Conservation (phyloP, 805 yeast species). For the Cyberlindnera petersonii region DNA sequence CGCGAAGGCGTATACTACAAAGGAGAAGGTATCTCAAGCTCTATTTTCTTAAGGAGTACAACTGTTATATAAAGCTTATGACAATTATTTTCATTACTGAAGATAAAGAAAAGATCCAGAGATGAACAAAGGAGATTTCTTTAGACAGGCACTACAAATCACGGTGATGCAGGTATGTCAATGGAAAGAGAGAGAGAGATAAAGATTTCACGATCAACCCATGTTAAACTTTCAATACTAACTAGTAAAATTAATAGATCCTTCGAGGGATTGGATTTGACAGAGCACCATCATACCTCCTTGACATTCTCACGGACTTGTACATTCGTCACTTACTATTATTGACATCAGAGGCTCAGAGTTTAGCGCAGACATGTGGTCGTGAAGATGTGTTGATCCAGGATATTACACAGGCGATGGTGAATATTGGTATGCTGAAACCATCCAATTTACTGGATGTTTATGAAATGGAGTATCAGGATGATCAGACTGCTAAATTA, state of each 20-base stretch:
- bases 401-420: constrained; percentile 71
- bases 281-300: constrained; percentile 61
- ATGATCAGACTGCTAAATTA: constrained; percentile 44
- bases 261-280: constrained; percentile 84
- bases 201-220: no score
- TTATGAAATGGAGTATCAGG: constrained; percentile 44
- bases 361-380: constrained; percentile 46
- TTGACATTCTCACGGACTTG: constrained; percentile 76
- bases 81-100: no score
- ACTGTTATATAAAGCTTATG: no score
- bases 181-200: no score
- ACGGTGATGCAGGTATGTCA: constrained; percentile 45
- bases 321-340: constrained; percentile 59
- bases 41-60: no score
- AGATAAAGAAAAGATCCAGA: no score
- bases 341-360: constrained; percentile 46
- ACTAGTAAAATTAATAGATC: constrained; percentile 34
- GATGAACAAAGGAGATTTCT: constrained; percentile 36
- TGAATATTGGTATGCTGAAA: constrained; percentile 55
- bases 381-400: constrained; percentile 48
- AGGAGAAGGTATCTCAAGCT: no score
- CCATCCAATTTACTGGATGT: constrained; percentile 56
- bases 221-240: not conserved
- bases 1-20: constrained; percentile 2
- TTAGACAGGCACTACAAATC: constrained; percentile 43